These are phyloP conservation scores for Misopates orontium DNA, from an alignment of 257 asterid genomes.

Conservation along the genomic window DNA sequence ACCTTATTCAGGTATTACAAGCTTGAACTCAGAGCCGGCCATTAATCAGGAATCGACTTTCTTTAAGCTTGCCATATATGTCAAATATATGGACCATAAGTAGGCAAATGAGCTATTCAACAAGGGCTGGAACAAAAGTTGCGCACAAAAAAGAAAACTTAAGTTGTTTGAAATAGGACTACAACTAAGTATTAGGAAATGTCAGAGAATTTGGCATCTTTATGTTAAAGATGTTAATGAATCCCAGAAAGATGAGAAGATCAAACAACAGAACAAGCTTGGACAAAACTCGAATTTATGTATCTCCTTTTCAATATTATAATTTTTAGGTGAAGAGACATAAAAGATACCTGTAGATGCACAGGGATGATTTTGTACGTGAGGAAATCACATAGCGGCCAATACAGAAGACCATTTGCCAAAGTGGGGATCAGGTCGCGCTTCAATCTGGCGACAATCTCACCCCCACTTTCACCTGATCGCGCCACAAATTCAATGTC, in stretches of 20 bases:
- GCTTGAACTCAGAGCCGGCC: slow-evolving; percentile 4
- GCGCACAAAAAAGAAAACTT: not conserved
- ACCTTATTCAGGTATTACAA: not conserved
- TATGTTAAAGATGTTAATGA: not conserved
- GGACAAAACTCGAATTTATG: slow-evolving; percentile 3
- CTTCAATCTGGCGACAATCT: slow-evolving; percentile 71
- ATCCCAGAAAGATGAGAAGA: not conserved
- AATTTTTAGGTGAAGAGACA: slow-evolving; percentile 9
- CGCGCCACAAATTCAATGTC: slow-evolving; percentile 11
- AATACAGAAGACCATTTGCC: slow-evolving; percentile 67
- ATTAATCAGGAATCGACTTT: slow-evolving; percentile 47
- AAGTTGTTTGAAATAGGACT: no score
- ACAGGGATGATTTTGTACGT: slow-evolving; percentile 79
- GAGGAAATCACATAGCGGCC: slow-evolving; percentile 90
- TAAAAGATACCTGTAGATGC: slow-evolving; percentile 70
- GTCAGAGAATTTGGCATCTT: not conserved
- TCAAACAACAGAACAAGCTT: not conserved
- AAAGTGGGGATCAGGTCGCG: slow-evolving; percentile 84
- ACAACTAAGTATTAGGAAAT: not conserved
- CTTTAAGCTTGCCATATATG: slow-evolving; percentile 84
- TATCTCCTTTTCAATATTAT: not conserved
- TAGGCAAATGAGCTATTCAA: slow-evolving; percentile 74
- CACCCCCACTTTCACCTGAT: slow-evolving; percentile 62
- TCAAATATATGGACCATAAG: slow-evolving; percentile 84
- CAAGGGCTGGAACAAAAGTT: slow-evolving; percentile 61